A percentile compares a stretch with the other conserved stretches of the same genome.
These are phyloP conservation scores for Phytophthora pinifolia DNA, from an alignment of 352 stramenopile genomes.

Conservation along the genomic window DNA sequence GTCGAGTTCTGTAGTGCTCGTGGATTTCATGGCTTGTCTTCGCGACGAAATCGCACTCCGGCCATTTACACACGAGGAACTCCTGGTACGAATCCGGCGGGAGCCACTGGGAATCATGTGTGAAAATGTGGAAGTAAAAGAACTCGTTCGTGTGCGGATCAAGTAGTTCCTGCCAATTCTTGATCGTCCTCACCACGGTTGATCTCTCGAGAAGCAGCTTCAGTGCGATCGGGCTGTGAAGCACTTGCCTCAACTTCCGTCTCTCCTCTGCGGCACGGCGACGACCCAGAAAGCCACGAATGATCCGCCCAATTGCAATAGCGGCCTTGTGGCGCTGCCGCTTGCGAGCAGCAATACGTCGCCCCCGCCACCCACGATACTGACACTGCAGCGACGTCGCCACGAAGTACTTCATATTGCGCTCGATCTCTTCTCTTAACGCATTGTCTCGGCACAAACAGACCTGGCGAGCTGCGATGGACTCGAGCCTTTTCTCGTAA, in stretches of 20 bases:
- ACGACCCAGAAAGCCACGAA: slow-evolving; percentile 53
- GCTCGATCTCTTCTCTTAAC: slow-evolving; percentile 66
- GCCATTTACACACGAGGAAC: slow-evolving; percentile 70
- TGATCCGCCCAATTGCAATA: slow-evolving; percentile 58
- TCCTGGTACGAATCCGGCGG: slow-evolving; percentile 61
- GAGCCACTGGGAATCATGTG: slow-evolving; percentile 78
- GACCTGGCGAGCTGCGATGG: slow-evolving; percentile 43
- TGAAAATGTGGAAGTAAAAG: slow-evolving; percentile 85
- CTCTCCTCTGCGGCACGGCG: slow-evolving; percentile 43
- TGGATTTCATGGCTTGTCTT: slow-evolving; percentile 71
- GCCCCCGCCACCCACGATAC: slow-evolving; percentile 64
- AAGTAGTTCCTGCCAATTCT: slow-evolving; percentile 75
- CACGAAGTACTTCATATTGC: slow-evolving; percentile 77
- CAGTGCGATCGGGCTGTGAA: slow-evolving; percentile 64
- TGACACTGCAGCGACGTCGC: slow-evolving; percentile 66
- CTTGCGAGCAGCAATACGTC: slow-evolving; percentile 33
- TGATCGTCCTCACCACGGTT: slow-evolving; percentile 57
- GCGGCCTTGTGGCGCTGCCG: slow-evolving; percentile 45
- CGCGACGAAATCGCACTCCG: slow-evolving; percentile 51
- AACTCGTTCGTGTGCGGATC: slow-evolving; percentile 85
- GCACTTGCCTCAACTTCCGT: slow-evolving; percentile 55
- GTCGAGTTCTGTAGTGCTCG: slow-evolving; percentile 61
- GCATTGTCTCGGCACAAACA: slow-evolving; percentile 59
- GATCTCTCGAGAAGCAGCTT: slow-evolving; percentile 71
- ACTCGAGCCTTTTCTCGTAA: slow-evolving; percentile 54